These are phyloP conservation scores for Cenococcum geophilum DNA, from an alignment of 495 filamentous ascomycete species.

Conservation along the genomic window DNA sequence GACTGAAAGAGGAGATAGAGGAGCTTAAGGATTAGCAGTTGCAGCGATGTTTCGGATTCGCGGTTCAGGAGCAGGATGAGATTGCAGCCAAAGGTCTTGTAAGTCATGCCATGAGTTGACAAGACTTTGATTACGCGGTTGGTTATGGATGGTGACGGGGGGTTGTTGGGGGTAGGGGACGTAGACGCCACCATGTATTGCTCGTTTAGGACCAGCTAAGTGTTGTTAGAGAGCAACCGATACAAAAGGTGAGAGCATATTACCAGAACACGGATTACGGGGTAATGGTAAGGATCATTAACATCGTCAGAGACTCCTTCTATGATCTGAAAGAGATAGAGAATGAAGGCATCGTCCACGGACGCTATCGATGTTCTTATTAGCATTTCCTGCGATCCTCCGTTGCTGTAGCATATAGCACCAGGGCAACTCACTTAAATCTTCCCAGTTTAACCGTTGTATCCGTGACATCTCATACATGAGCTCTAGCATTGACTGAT, in stretches of 20 bases:
- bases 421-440: slow-evolving; percentile 54
- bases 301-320: slow-evolving; percentile 84
- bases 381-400: not conserved
- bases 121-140: slow-evolving; percentile 91
- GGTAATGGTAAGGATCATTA: slow-evolving; percentile 94
- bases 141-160: slow-evolving; percentile 42
- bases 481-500: slow-evolving; percentile 77
- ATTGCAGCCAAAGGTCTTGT: slow-evolving; percentile 95
- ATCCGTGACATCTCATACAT: slow-evolving; percentile 97
- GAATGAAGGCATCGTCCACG: slow-evolving; percentile 80
- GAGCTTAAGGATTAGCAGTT: slow-evolving; percentile 90
- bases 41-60: slow-evolving; percentile 82
- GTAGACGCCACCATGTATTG: slow-evolving; percentile 88
- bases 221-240: not conserved
- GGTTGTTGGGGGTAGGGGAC: slow-evolving; percentile 45
- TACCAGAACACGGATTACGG: slow-evolving; percentile 87
- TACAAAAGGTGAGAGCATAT: slow-evolving; percentile 22
- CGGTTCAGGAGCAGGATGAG: slow-evolving; percentile 94
- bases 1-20: slow-evolving; percentile 94
- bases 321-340: slow-evolving; percentile 79
- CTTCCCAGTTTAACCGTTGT: slow-evolving; percentile 69
- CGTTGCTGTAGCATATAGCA: not conserved
- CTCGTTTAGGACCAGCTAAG: slow-evolving; percentile 88
- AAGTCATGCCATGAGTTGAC: slow-evolving; percentile 66
- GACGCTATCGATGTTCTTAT: slow-evolving; percentile 41